These are phyloP conservation scores for Pholiota conissans DNA, from an alignment of 768 basidiomycete genomes.

Conservation along the genomic window DNA sequence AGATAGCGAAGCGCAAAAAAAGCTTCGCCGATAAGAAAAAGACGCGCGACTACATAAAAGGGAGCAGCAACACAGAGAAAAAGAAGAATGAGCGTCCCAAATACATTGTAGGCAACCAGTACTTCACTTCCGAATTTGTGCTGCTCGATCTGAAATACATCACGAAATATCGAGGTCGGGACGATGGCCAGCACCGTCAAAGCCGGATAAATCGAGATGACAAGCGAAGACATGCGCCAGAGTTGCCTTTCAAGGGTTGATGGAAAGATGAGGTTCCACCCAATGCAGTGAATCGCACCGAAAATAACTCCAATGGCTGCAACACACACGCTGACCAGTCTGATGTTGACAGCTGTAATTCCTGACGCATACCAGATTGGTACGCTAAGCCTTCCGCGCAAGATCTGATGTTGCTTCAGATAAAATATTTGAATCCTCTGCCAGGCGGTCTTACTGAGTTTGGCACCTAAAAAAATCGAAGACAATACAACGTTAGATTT, in stretches of 20 bases:
- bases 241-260: background rate
- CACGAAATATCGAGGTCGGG: background rate
- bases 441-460: background rate
- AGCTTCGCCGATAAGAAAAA: background rate
- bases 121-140: background rate
- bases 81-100: background rate
- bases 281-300: constrained; percentile 26
- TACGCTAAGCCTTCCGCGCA: background rate
- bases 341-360: background rate
- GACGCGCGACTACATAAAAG: background rate
- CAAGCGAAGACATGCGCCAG: background rate
- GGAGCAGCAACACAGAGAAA: background rate
- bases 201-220: background rate
- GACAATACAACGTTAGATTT: background rate
- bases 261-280: constrained; percentile 24
- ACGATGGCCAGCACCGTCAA: background rate
- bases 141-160: background rate
- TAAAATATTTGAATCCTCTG: background rate
- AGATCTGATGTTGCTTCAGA: background rate
- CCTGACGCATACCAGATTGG: background rate
- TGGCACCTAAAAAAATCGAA: background rate
- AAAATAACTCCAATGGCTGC: constrained; percentile 16
- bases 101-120: background rate
- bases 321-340: background rate
- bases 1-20: background rate